Evolutionary conservation across 768 basidiomycete species (phyloP), one percentile per base, ranked within the genome.

Genomic region (Udeniomyces megalosporus): DNA sequence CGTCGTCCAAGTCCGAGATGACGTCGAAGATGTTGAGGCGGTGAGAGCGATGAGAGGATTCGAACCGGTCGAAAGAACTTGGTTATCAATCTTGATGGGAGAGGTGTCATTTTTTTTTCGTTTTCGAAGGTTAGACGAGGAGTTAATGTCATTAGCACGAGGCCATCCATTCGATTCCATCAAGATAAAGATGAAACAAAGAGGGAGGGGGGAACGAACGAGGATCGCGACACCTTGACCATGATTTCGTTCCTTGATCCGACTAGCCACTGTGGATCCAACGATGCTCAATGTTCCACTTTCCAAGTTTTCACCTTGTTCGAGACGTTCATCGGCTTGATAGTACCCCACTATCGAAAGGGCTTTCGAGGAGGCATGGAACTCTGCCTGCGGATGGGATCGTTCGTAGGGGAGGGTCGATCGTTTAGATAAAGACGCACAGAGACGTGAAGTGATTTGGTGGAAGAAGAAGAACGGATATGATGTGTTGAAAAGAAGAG

Each of bases 291-390:
- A 42, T 17, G 38, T 8, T 8, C 38, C 83, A 12, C 84, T 81
- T 0, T 82, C 81, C 31, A 79, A 81, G 4, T 88, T 74, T 3
- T 79, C 74, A 1, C 75, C 77, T 60, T 85, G 83, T 38, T 82
- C 80, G 46, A 84, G 48, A 49, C 80, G 75, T 67, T 84, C 70
- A n/a, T 78, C 68, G 2, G 64, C 71, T 32, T 68, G 66, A 55
- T 72, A 72, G 59, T 71, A 46, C 0, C 70, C 71, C 8, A 67
- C 28, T 32, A 71, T 58, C 20, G 32, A 51, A 42, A 50, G 42
- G 12, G 50, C 42, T 22, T 66, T 59, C 17, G 53, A 45, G 26
- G 59, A 57, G n/a, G 62, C 65, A 49, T 68, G 57, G 8, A 61
- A 11, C 51, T 71, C 68, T 3, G 69, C 70, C 70, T 71, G 66